Conservation (phyloP, 345 rosid species). For the Syzygium aqueum region DNA sequence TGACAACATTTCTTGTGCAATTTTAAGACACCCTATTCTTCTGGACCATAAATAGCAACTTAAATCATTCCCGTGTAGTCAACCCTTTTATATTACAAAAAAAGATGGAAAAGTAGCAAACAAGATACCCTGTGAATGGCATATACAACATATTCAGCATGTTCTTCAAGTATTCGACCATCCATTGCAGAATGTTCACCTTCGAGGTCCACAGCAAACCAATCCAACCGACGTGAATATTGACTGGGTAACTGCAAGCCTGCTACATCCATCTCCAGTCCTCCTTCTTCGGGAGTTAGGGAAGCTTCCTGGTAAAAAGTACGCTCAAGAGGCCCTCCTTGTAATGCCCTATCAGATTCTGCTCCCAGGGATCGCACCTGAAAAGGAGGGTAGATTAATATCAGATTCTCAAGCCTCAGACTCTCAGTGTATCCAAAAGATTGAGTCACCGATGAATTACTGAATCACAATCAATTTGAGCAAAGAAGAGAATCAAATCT, state of each 20-base stretch:
- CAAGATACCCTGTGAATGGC: constrained; percentile 86
- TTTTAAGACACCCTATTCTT: neutral
- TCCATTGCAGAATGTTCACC: constrained; percentile 99
- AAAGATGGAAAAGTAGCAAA: constrained; percentile 12
- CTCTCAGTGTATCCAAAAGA: neutral
- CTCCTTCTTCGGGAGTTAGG: constrained; percentile 40
- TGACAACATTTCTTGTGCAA: neutral
- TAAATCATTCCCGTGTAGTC: neutral
- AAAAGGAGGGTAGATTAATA: neutral
- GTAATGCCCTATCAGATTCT: constrained; percentile 90
- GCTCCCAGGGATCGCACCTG: constrained; percentile 95
- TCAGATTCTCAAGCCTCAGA: neutral
- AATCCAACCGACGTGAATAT: constrained; percentile 59
- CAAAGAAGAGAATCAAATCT: neutral
- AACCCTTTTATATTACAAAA: neutral
- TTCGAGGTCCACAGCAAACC: constrained; percentile 99
- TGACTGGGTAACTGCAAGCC: constrained; percentile 51
- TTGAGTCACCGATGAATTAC: neutral
- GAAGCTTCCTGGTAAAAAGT: constrained; percentile 67
- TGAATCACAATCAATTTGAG: neutral
- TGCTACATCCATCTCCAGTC: constrained; percentile 19
- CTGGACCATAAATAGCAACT: neutral
- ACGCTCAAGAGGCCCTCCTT: constrained; percentile 74
- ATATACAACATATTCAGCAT: constrained; percentile 93
- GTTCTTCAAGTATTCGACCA: constrained; percentile 93